These are phyloP conservation scores for Aspergillus fructus DNA, from an alignment of 2,329 filamentous ascomycete species.

Conservation along the genomic window DNA sequence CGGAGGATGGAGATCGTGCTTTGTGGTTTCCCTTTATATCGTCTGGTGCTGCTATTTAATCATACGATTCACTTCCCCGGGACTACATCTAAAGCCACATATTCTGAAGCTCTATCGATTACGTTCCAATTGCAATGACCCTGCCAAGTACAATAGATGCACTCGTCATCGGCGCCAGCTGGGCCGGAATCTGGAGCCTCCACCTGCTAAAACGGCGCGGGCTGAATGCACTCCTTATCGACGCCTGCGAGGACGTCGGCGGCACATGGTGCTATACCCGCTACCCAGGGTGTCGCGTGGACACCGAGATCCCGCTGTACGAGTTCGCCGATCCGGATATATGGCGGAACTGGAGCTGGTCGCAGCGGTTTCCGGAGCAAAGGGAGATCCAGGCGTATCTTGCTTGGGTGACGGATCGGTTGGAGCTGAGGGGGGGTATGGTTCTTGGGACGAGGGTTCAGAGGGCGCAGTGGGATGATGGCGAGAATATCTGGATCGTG, in stretches of 20 bases:
- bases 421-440: neutral
- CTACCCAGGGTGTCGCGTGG: neutral
- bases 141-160: neutral
- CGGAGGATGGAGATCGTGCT: too few species aligned
- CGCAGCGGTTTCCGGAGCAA: neutral
- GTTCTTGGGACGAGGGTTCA: neutral
- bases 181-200: neutral
- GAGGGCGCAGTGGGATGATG: neutral
- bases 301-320: neutral
- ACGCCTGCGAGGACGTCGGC: neutral
- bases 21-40: too few species aligned
- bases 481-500: neutral
- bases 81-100: too few species aligned
- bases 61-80: too few species aligned
- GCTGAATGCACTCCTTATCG: neutral
- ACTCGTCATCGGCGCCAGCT: neutral
- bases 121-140: too few species aligned
- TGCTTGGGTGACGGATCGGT: neutral
- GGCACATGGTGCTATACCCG: slow-evolving; percentile 1
- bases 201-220: neutral
- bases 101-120: too few species aligned
- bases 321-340: slow-evolving; percentile 1
- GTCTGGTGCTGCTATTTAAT: too few species aligned
- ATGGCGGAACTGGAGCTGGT: neutral
- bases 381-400: neutral